Percentiles rank a stretch among this genome's conserved stretches.
Evolutionary conservation across 169 alveolate species (phyloP).

Genomic region (Eimeria praecox): DNA sequence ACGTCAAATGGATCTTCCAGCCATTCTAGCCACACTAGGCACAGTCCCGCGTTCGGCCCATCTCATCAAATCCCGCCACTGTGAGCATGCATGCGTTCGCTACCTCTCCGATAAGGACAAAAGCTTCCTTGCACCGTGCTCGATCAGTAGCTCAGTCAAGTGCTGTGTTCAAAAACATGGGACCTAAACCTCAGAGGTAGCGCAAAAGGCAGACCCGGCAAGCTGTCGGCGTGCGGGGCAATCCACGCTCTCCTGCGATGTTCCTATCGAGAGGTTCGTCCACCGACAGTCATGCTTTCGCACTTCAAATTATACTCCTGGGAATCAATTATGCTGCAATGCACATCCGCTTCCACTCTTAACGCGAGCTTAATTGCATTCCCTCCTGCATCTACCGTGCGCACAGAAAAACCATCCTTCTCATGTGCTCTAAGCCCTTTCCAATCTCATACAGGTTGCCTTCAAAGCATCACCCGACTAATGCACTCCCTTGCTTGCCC

Average conservation of each 20-base stretch:
- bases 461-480: neutral
- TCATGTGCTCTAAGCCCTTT: neutral
- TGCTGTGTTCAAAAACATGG: neutral
- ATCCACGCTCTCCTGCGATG: neutral
- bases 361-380: neutral
- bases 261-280: neutral
- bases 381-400: neutral
- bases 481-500: neutral
- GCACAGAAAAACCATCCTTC: neutral
- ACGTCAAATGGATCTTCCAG: neutral
- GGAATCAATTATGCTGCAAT: neutral
- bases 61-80: neutral
- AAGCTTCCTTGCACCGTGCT: neutral
- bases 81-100: neutral
- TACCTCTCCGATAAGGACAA: neutral
- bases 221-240: neutral
- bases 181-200: neutral
- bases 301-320: neutral
- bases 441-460: neutral
- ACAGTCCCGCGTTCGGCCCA: neutral
- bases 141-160: neutral
- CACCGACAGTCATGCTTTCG: neutral
- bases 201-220: neutral
- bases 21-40: neutral
- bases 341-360: neutral